Conservation (phyloP, 768 basidiomycete species). For the Lactarius quietus region DNA sequence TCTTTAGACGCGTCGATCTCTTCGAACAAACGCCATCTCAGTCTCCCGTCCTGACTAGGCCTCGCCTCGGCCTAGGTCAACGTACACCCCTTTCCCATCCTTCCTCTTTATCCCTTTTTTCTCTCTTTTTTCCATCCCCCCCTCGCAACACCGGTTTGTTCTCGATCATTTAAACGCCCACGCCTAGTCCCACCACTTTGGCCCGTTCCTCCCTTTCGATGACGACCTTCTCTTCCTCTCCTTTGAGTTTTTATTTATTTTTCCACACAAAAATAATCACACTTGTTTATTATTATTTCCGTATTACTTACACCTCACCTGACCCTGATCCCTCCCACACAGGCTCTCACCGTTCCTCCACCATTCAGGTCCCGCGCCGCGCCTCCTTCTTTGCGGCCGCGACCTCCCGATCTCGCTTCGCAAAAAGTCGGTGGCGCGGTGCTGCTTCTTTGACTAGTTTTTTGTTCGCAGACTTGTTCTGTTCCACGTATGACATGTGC, state of each 20-base stretch:
- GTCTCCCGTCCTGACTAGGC: conserved; percentile 4
- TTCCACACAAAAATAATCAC: neutral
- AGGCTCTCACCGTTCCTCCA: too few relatives aligned
- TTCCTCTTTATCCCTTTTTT: neutral
- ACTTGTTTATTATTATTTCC: neutral
- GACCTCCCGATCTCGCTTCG: conserved; percentile 77
- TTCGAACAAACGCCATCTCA: conserved; percentile 1
- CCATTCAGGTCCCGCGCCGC: conserved; percentile 16
- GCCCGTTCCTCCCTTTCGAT: conserved; percentile 5
- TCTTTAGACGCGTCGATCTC: conserved; percentile 34
- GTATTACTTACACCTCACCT: neutral
- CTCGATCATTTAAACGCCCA: conserved; percentile 20
- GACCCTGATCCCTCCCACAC: neutral
- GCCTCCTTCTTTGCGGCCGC: conserved; percentile 48
- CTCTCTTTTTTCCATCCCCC: neutral
- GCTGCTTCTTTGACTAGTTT: conserved; percentile 53
- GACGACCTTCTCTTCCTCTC: conserved; percentile 9
- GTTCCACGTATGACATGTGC: conserved; percentile 91
- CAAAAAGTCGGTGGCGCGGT: conserved; percentile 72
- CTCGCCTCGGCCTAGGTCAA: conserved; percentile 5
- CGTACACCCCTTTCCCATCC: neutral
- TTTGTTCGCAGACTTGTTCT: conserved; percentile 89
- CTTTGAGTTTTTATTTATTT: neutral
- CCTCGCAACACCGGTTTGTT: conserved; percentile 20
- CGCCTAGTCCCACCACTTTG: conserved; percentile 11